Conservation (phyloP, 2,329 filamentous ascomycete genomes). For the Pseudocercospora ulei region DNA sequence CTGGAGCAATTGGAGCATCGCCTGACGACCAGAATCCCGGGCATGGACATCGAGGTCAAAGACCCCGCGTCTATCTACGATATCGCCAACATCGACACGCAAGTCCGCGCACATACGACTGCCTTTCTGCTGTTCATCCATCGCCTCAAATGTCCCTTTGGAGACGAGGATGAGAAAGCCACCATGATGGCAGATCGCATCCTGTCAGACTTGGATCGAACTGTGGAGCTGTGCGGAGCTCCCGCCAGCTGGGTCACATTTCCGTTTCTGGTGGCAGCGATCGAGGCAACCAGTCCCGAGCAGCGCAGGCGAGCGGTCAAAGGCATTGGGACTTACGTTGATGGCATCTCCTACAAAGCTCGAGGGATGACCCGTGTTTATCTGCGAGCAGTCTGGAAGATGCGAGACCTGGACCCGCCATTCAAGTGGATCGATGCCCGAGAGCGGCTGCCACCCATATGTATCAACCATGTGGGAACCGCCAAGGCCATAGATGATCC, state of each 20-base stretch:
- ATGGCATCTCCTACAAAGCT: slow-evolving; percentile 3
- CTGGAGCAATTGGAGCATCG: not conserved
- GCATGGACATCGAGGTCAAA: not conserved
- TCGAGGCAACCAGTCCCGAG: not conserved
- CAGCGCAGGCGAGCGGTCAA: not conserved
- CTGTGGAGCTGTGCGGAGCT: not conserved
- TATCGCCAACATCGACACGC: not conserved
- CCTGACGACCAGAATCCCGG: not conserved
- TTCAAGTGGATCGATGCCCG: slow-evolving; percentile 11
- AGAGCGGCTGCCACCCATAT: slow-evolving; percentile 2
- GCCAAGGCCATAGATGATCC: too few species aligned
- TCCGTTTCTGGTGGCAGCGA: slow-evolving; percentile 6
- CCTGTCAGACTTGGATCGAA: slow-evolving; percentile 6
- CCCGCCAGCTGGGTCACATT: slow-evolving; percentile 5
- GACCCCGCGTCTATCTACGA: not conserved
- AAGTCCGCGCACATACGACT: slow-evolving; percentile 6
- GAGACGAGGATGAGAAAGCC: slow-evolving; percentile 5
- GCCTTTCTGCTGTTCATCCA: slow-evolving; percentile 6
- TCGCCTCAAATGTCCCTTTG: slow-evolving; percentile 8
- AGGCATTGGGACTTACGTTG: not conserved
- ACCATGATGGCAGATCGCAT: slow-evolving; percentile 4
- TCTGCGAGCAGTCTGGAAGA: slow-evolving; percentile 1
- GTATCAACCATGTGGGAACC: slow-evolving; percentile 10
- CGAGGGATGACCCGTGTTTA: not conserved
- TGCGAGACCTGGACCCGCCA: not conserved